Evolutionary conservation across 2,329 filamentous ascomycete species (phyloP).

Genomic region (Botryotinia calthae): DNA sequence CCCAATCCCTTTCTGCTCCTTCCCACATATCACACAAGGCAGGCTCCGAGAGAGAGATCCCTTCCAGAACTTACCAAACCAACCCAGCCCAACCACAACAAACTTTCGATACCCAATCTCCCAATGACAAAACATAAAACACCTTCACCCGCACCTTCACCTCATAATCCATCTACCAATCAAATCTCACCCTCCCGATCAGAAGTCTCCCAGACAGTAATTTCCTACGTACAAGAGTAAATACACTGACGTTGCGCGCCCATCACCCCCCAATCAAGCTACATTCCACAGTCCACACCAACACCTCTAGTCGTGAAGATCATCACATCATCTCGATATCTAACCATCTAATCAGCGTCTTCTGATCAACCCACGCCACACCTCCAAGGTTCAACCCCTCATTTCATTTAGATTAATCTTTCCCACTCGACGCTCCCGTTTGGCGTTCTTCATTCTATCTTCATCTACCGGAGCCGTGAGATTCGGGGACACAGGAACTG

Average conservation of each 20-base stretch:
- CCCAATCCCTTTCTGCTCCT: not conserved
- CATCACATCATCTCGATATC: not conserved
- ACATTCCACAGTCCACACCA: not conserved
- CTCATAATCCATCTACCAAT: not conserved
- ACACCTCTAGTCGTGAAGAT: not conserved
- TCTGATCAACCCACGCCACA: not conserved
- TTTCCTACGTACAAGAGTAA: not conserved
- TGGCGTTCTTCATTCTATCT: not conserved
- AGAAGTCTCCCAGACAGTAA: not conserved
- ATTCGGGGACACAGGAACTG: not conserved
- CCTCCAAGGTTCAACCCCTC: not conserved
- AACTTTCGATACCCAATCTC: not conserved
- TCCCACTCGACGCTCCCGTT: not conserved
- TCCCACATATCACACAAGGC: not conserved
- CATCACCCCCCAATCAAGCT: not conserved
- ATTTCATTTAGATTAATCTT: not conserved
- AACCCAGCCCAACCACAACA: not conserved
- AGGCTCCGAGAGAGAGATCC: not conserved
- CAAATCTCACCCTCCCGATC: not conserved
- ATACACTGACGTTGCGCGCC: not conserved
- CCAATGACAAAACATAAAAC: not conserved
- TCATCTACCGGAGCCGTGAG: constrained; percentile 4
- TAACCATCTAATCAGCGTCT: not conserved
- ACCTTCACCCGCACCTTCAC: not conserved
- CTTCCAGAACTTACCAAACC: not conserved